A percentile compares a stretch with the other conserved stretches of the same genome.
phyloP scores from a whole-genome alignment of 2,329 filamentous ascomycete species.

The Nothopassalora personata region DNA sequence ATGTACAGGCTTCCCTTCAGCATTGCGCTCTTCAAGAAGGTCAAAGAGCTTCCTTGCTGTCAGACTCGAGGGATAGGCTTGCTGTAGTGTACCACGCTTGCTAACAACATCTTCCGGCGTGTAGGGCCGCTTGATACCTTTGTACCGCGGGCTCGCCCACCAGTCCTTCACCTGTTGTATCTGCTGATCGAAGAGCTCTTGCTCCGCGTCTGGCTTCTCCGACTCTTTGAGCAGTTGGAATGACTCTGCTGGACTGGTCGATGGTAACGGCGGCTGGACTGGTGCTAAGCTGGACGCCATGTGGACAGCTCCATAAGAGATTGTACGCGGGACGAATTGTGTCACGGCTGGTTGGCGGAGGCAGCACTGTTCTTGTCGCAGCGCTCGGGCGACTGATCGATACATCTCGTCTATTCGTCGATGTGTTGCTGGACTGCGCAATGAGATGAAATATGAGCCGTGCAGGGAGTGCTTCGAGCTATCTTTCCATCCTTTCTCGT shows the following conservation, averaged over 20 bases:
- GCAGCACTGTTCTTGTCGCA: slow-evolving; percentile 27
- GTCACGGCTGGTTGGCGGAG: slow-evolving; percentile 16
- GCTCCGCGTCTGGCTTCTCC: slow-evolving; percentile 72
- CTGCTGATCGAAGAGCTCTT: slow-evolving; percentile 77
- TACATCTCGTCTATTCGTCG: slow-evolving; percentile 21
- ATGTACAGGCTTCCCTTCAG: slow-evolving; percentile 81
- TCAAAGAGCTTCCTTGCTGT: slow-evolving; percentile 96
- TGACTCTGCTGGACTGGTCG: slow-evolving; percentile 61
- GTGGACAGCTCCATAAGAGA: slow-evolving; percentile 21
- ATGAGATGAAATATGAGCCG: background rate
- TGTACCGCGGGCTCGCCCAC: slow-evolving; percentile 82
- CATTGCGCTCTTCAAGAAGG: slow-evolving; percentile 69
- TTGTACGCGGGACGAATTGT: slow-evolving; percentile 18
- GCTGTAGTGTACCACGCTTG: slow-evolving; percentile 82
- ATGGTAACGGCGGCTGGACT: slow-evolving; percentile 58
- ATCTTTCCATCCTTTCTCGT: slow-evolving; percentile 8
- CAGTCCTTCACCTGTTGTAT: slow-evolving; percentile 79
- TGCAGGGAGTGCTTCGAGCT: slow-evolving; percentile 4
- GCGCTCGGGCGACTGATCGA: slow-evolving; percentile 24
- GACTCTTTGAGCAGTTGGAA: slow-evolving; percentile 79
- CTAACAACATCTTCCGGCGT: slow-evolving; percentile 85
- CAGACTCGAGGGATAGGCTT: slow-evolving; percentile 84
- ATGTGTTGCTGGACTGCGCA: slow-evolving; percentile 6
- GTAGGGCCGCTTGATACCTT: slow-evolving; percentile 88
- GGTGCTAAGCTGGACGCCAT: slow-evolving; percentile 50